These are phyloP conservation scores for Jacaranda copaia DNA, from an alignment of 257 asterid genomes.

Conservation along the genomic window DNA sequence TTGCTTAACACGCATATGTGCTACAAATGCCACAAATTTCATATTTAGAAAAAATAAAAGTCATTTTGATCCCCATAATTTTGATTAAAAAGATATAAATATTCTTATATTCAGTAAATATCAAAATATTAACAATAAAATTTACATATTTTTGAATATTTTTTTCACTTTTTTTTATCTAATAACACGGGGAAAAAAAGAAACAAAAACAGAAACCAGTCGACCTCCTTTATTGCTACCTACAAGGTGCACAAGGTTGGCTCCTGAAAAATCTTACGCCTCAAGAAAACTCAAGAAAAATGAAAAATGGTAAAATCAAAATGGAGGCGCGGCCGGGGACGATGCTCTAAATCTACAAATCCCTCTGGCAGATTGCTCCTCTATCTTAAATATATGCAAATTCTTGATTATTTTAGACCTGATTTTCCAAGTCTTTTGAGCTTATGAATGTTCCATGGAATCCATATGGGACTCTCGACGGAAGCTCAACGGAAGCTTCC, in stretches of 20 bases:
- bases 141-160: no score
- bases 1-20: no score
- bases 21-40: no score
- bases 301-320: background rate
- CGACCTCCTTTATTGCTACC: background rate
- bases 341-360: constrained; percentile 8
- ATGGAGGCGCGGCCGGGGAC: constrained; percentile 29
- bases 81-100: no score
- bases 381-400: background rate
- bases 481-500: constrained; percentile 44
- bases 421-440: constrained; percentile 44
- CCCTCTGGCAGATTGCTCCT: constrained; percentile 29
- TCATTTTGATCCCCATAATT: no score
- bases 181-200: no score
- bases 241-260: background rate
- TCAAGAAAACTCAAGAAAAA: background rate
- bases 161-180: no score
- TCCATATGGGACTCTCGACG: constrained; percentile 56
- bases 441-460: constrained; percentile 58
- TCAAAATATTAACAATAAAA: no score
- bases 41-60: no score
- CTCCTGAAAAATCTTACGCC: background rate
- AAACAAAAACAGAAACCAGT: background rate
- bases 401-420: constrained; percentile 13
- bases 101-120: background rate